Evolutionary conservation across 257 asterid genomes (phyloP), one percentile per base, ranked within the genome.

Genomic region (Ballota nigra): DNA sequence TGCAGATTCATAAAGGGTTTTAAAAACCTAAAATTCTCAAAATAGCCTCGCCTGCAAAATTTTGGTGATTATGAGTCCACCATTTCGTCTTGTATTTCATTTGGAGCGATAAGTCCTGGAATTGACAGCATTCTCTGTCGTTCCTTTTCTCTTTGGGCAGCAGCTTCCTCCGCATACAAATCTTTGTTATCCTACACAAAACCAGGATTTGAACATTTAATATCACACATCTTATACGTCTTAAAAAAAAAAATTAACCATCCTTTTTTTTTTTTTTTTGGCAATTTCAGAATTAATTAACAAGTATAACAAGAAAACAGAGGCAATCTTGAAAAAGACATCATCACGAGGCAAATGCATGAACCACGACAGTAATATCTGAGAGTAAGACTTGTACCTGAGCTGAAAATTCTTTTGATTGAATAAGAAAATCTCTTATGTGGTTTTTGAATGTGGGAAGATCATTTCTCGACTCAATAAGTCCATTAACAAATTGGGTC

Each of bases 401-500:
- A 75, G 98, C 96, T 38, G 99, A 92, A 77, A 95, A 95, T 69
- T 88, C 99, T 76, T 95, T 95, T 12, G 99, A 92, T 78, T 95
- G 99, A 76, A 89, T 89, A 36, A 95, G 99, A 78, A 95, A 95
- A 77, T 95, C 99, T 75, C 98, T 79, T 63, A 92, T 89, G 68
- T 87, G 95, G 82, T 88, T 83, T 80, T 92, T 95, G 92, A 95
- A 95, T 11, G 86, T 56, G 3, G 96, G 13, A 63, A 84, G 86
- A 70, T 95, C 96, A 40, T 49, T 38, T 65, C 91, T 81, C 0
- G 98, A 89, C 76, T 89, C 98, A 49, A 89, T 77, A 66, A 95
- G 98, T 31, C 92, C 94, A 77, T 80, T 87, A 62, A 95, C 99
- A 74, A 92, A 92, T 72, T 88, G 97, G 49, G 98, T 77, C 38